These are phyloP conservation scores for Penicillium sp. DNA, from an alignment of 2,329 filamentous ascomycete genomes.

Conservation along the genomic window DNA sequence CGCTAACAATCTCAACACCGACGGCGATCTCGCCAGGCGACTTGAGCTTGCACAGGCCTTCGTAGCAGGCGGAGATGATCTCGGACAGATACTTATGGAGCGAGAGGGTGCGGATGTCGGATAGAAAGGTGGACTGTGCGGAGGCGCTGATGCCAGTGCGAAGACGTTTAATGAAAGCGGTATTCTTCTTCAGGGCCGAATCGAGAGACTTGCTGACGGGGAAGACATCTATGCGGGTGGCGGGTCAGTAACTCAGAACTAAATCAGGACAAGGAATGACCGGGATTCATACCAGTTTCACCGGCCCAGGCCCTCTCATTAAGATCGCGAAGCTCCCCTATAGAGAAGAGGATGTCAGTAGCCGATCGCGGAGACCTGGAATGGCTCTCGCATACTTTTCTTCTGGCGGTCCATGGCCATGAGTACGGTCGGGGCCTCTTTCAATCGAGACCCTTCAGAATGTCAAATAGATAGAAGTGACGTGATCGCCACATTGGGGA, in stretches of 20 bases:
- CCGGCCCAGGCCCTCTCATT: slow-evolving; percentile 87
- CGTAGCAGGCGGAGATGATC: slow-evolving; percentile 92
- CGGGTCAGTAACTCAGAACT: slow-evolving; percentile 21
- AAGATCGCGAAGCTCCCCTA: slow-evolving; percentile 84
- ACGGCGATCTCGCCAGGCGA: slow-evolving; percentile 86
- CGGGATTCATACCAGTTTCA: slow-evolving; percentile 63
- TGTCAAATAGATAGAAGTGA: slow-evolving; percentile 34
- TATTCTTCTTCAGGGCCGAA: slow-evolving; percentile 96
- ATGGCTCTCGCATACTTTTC: slow-evolving; percentile 41
- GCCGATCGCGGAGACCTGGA: neutral
- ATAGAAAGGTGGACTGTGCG: slow-evolving; percentile 75
- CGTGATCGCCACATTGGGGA: slow-evolving; percentile 39
- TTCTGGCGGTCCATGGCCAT: slow-evolving; percentile 47
- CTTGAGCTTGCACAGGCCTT: slow-evolving; percentile 88
- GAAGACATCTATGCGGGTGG: slow-evolving; percentile 62
- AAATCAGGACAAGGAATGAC: slow-evolving; percentile 4
- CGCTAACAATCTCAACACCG: slow-evolving; percentile 87
- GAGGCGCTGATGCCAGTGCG: slow-evolving; percentile 81
- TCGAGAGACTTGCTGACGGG: slow-evolving; percentile 74
- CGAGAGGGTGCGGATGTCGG: slow-evolving; percentile 85
- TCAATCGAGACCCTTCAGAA: slow-evolving; percentile 36
- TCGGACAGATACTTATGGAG: slow-evolving; percentile 96
- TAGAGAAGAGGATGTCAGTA: slow-evolving; percentile 6
- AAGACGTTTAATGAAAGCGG: slow-evolving; percentile 92
- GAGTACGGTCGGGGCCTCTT: slow-evolving; percentile 15